These are phyloP conservation scores for Epichloe coenophiala DNA, from an alignment of 2,329 filamentous ascomycete species.

Conservation along the genomic window DNA sequence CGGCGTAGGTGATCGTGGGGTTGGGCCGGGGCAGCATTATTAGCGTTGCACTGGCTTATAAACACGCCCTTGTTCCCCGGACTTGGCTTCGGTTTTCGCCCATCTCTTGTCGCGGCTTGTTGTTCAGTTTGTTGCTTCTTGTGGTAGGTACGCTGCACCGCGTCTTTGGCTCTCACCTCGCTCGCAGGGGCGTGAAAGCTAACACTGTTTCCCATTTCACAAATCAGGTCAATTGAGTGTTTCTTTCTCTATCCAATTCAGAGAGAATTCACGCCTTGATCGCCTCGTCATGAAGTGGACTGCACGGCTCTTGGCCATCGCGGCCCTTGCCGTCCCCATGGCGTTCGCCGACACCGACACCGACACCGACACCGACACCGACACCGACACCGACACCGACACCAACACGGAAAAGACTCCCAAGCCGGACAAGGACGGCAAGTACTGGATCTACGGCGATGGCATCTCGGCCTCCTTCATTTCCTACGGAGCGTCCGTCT, in stretches of 20 bases:
- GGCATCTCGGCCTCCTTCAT: conserved; percentile 58
- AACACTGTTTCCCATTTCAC: too few species aligned
- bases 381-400: neutral
- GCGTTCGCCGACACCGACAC: conserved; percentile 5
- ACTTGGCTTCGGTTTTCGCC: neutral
- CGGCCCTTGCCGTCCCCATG: conserved; percentile 8
- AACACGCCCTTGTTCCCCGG: neutral
- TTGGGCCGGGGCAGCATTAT: too few species aligned
- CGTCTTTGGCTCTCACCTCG: too few species aligned
- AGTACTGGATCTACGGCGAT: conserved; percentile 58
- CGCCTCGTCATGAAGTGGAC: conserved; percentile 12
- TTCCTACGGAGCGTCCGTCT: conserved; percentile 59
- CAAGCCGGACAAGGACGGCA: conserved; percentile 43
- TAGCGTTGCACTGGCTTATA: neutral
- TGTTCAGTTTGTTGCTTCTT: too few species aligned
- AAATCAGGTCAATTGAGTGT: neutral
- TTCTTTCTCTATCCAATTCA: neutral
- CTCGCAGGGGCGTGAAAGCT: too few species aligned
- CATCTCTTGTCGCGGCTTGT: too few species aligned
- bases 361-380: neutral
- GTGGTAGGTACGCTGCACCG: too few species aligned
- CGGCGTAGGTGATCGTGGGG: neutral
- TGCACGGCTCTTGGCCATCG: conserved; percentile 6
- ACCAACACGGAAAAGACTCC: conserved; percentile 7
- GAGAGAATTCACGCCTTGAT: neutral